Evolutionary conservation across 1,284 basidiomycete species (phyloP), one percentile per base, ranked within the genome.

Genomic region (Taiwanofungus camphoratus): DNA sequence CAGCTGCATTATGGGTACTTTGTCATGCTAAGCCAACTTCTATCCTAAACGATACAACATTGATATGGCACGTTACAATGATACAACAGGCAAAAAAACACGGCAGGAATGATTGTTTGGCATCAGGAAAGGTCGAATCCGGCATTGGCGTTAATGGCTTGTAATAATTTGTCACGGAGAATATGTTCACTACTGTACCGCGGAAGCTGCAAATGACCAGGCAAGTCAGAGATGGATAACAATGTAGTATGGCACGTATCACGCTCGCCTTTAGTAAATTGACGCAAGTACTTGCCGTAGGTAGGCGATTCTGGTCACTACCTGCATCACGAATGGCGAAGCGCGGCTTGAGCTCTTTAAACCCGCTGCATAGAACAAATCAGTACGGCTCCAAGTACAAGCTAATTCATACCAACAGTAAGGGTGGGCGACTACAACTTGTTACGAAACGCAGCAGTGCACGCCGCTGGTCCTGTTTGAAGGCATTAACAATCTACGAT

Each of bases 361-460:
- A 97, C 0, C 93, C 92, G 7, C 79, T 89, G 57, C 24, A 38
- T 18, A 50, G 24, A 26, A 36, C 6, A 15, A n/a, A 41, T 37
- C 29, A 43, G 36, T 19, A 26, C 33, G 27, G n/a, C n/a, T n/a
- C n/a, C n/a, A n/a, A n/a, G n/a, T n/a, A 39, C 34, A 34, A 34
- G n/a, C 36, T 13, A 21, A 30, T 24, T 9, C 51, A 24, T 3
- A 66, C 84, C 56, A 56, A 88, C 78, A 97, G 64, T 5, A 90
- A 65, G 0, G 93, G 93, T 0, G 93, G 92, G 9, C 92, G 74
- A 51, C 88, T 87, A 57, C 92, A 95, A 48, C 87, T 89, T 6
- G 93, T 96, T 13, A 91, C 93, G 57, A 96, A 97, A 4, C 88
- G 76, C 41, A 97, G 62, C 45, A 96, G 67, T 2, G 78, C 70